phyloP scores from a whole-genome alignment of 202 grass and related monocot genomes.

The Brachypodium distachyon region DNA sequence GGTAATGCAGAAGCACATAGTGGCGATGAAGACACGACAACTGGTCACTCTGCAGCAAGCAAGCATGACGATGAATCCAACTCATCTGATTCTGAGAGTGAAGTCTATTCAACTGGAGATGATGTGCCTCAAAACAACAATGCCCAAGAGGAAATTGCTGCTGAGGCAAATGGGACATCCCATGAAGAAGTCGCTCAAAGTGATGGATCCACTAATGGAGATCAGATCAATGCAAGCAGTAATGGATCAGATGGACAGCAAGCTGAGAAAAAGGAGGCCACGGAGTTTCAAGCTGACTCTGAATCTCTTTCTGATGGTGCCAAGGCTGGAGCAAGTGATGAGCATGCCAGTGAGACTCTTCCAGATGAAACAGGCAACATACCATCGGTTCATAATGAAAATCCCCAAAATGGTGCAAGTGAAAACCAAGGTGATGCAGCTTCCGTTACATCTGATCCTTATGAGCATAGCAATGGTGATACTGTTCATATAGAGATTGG shows the following conservation, averaged over 20 bases:
- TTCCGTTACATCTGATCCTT: conserved; percentile 27
- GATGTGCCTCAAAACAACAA: conserved; percentile 12
- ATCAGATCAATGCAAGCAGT: conserved; percentile 20
- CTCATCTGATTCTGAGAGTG: conserved; percentile 24
- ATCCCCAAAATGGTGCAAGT: conserved; percentile 22
- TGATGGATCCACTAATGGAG: conserved; percentile 16
- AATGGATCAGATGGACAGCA: conserved; percentile 32
- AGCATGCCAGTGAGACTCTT: conserved; percentile 32
- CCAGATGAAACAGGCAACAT: conserved; percentile 49
- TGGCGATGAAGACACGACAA: conserved; percentile 29
- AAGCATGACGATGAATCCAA: conserved; percentile 38
- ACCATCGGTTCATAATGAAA: conserved; percentile 31
- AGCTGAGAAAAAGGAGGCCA: conserved; percentile 27
- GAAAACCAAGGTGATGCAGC: conserved; percentile 8
- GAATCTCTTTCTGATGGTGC: conserved; percentile 9
- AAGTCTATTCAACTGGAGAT: conserved; percentile 24
- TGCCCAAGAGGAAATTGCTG: conserved; percentile 26
- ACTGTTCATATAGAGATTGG: conserved; percentile 21
- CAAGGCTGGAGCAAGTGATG: conserved; percentile 21
- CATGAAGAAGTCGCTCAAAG: conserved; percentile 23
- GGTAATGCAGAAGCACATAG: conserved; percentile 29
- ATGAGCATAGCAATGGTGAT: conserved; percentile 23
- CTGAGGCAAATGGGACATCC: conserved; percentile 15
- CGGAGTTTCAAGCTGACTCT: conserved; percentile 17
- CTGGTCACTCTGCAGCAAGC: conserved; percentile 1